Conservation (phyloP, 2,329 filamentous ascomycete genomes). For the Botrytis paeoniae region DNA sequence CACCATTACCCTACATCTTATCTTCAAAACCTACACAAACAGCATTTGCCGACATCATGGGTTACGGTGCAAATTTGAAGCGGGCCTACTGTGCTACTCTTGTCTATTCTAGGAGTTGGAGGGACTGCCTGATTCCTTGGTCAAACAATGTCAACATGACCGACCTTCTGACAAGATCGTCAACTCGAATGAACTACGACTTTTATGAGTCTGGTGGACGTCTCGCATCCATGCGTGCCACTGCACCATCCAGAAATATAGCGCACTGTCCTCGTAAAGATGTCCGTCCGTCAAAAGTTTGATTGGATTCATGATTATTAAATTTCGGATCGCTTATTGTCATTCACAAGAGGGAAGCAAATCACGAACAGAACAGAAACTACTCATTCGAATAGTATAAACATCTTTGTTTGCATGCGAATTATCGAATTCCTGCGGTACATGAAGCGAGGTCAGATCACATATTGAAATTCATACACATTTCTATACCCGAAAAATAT, state of each 20-base stretch:
- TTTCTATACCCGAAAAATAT: not conserved
- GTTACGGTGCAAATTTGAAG: not conserved
- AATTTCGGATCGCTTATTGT: not conserved
- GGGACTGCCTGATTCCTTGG: not conserved
- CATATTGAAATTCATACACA: not conserved
- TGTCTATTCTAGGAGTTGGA: not conserved
- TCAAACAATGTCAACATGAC: not conserved
- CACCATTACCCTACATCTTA: not conserved
- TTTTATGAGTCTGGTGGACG: not conserved
- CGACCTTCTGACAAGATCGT: not conserved
- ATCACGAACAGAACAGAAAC: not conserved
- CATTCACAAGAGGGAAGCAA: not conserved
- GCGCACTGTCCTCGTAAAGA: not conserved
- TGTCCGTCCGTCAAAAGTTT: not conserved
- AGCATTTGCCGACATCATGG: not conserved
- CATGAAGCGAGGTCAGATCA: not conserved
- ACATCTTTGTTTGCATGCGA: not conserved
- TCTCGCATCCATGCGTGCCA: not conserved
- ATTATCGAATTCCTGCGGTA: not conserved
- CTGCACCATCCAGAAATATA: not conserved
- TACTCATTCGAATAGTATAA: not conserved
- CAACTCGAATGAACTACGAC: not conserved
- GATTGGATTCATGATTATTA: not conserved
- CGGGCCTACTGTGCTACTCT: not conserved
- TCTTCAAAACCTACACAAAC: not conserved